These are phyloP conservation scores for Melocanna baccifera DNA, from an alignment of 176 grass and related monocot species.

Conservation along the genomic window DNA sequence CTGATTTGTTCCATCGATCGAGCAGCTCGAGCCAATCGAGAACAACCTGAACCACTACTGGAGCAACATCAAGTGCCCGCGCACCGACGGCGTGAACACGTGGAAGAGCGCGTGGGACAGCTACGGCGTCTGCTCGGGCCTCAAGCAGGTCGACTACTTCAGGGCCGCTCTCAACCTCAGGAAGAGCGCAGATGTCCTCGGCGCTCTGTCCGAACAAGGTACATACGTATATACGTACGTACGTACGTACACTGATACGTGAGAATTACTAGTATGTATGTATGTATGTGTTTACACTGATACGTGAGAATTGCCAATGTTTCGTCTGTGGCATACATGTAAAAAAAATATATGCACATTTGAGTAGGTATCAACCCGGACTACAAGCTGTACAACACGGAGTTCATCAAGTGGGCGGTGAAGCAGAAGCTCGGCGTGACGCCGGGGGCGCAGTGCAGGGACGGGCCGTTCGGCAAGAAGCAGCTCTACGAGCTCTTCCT, in stretches of 20 bases:
- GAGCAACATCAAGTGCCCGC: conserved; percentile 47
- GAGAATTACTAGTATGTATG: too few species aligned
- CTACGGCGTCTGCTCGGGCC: conserved; percentile 51
- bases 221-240: background rate
- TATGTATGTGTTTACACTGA: too few species aligned
- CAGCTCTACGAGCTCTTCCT: conserved; percentile 45
- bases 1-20: background rate
- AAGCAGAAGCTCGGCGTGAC: background rate
- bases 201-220: conserved; percentile 15
- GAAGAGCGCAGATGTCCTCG: conserved; percentile 8
- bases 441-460: conserved; percentile 26
- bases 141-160: conserved; percentile 48
- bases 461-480: conserved; percentile 28
- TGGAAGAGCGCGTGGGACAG: conserved; percentile 39
- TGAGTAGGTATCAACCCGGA: conserved; percentile 22
- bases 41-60: conserved; percentile 49
- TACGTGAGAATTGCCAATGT: too few species aligned
- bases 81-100: conserved; percentile 7
- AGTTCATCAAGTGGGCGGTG: conserved; percentile 27
- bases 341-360: background rate
- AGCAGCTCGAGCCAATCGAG: conserved; percentile 20
- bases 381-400: conserved; percentile 26
- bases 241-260: too few species aligned
- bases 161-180: conserved; percentile 22
- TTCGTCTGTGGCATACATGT: too few species aligned